phyloP scores from a whole-genome alignment of 2,329 filamentous ascomycete genomes.

The Hypoxylon sp. region DNA sequence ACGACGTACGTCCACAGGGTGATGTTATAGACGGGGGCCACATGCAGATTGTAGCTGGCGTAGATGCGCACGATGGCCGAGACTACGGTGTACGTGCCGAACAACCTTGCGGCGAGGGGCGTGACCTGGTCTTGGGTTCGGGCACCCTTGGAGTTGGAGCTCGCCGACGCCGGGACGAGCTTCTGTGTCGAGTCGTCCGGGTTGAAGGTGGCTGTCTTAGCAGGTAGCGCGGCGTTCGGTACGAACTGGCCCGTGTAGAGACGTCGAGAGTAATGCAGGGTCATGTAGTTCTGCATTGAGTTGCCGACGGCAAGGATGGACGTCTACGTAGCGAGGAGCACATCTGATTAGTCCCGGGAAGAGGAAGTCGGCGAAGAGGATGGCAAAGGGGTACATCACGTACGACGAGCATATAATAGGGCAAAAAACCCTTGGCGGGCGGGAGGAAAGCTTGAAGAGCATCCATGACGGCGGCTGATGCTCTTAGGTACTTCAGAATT shows the following conservation, averaged over 20 bases:
- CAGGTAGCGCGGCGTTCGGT: slow-evolving; percentile 55
- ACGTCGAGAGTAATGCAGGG: slow-evolving; percentile 82
- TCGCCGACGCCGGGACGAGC: slow-evolving; percentile 54
- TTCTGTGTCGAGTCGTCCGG: slow-evolving; percentile 63
- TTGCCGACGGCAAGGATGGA: slow-evolving; percentile 85
- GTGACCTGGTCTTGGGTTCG: slow-evolving; percentile 68
- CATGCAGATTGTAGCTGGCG: slow-evolving; percentile 80
- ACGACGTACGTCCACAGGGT: slow-evolving; percentile 83
- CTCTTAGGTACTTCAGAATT: background rate
- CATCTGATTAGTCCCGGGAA: background rate
- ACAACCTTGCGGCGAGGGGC: slow-evolving; percentile 78
- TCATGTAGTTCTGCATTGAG: slow-evolving; percentile 82
- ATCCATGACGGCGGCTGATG: slow-evolving; percentile 52
- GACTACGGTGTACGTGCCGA: slow-evolving; percentile 88
- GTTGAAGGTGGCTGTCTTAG: slow-evolving; percentile 53
- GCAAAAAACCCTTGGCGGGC: slow-evolving; percentile 60
- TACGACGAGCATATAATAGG: slow-evolving; percentile 67
- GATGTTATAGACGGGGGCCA: slow-evolving; percentile 78
- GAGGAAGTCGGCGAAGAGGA: background rate
- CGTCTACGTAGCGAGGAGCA: slow-evolving; percentile 67
- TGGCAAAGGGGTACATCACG: slow-evolving; percentile 35
- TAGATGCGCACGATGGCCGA: slow-evolving; percentile 80
- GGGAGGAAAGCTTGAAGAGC: slow-evolving; percentile 54
- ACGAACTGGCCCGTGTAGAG: slow-evolving; percentile 78
- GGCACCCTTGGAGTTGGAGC: slow-evolving; percentile 54